Percentiles rank a stretch among this genome's conserved stretches.
Conservation (phyloP, 441 rosid genomes). For the Gossypium davidsonii region DNA sequence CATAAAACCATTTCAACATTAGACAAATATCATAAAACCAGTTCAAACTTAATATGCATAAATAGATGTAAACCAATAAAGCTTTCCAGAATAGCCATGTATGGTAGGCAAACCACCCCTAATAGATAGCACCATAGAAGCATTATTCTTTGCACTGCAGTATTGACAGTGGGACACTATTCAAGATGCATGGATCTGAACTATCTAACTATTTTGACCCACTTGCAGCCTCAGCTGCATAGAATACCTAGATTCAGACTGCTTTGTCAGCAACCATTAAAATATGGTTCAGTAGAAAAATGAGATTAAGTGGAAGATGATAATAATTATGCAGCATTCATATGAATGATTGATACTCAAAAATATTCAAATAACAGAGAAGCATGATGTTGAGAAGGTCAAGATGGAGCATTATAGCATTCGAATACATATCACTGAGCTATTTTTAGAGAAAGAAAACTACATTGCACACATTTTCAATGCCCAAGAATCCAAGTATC, state of each 20-base stretch:
- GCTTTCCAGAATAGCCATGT: neutral
- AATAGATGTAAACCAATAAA: neutral
- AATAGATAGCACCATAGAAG: neutral
- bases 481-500: neutral
- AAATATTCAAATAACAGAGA: neutral
- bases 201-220: neutral
- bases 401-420: neutral
- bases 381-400: neutral
- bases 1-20: neutral
- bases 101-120: neutral
- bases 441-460: neutral
- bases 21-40: constrained; percentile 4
- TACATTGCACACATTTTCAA: neutral
- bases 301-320: neutral
- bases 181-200: constrained; percentile 4
- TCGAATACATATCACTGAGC: neutral
- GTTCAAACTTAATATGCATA: neutral
- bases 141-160: constrained; percentile 1
- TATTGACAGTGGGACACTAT: neutral
- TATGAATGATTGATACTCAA: neutral
- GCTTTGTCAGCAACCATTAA: neutral
- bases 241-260: neutral
- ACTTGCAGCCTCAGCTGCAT: constrained; percentile 9
- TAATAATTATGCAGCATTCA: neutral
- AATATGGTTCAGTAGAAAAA: neutral